Evolutionary conservation across 257 asterid species (phyloP), one percentile per base, ranked within the genome.

Genomic region (Solanum acaule): DNA sequence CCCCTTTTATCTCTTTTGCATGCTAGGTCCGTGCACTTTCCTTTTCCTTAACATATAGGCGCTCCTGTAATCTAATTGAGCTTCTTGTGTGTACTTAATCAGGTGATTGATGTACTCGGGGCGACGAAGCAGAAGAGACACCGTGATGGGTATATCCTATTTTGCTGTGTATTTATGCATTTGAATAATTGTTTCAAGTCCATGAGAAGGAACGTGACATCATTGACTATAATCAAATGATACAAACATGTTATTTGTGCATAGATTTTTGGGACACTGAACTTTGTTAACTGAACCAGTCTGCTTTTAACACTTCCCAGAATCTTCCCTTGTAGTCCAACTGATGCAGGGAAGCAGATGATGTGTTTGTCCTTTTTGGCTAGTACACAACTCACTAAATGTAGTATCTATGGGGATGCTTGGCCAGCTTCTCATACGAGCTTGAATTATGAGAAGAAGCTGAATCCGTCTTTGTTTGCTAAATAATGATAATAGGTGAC

Each of bases 101-200:
- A 97, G 98, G 92, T 96, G 89, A 42, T 96, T 79, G 99, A 97
- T 91, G 98, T 96, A 77, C 95, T 97, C 12, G 88, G 99, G 90
- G 93, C 88, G 78, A 89, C 95, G 3, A 94, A 94, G 86, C 98
- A 94, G 88, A 96, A 96, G 92, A 89, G 99, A 86, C 98, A 94
- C 89, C 97, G 98, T 84, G 99, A 94, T 87, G 99, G 99, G 98
- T 96, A 92, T 77, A 1, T 44, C 44, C 89, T 68, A 72, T 13
- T 88, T 87, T 44, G 52, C 44, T 4, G 18, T 49, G 29, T 46
- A 49, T 46, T 8, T 79, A 44, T 46, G 86, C 86, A 82, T 82
- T 82, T 82, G 70, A 49, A 18, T 27, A 10, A 31, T 29, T 18
- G 29, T 82, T 33, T 46, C 29, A 49, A 29, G 42, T 82, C 29